Percentiles rank a stretch among this genome's conserved stretches.
Conservation (phyloP, 208 protist species). For the Acanthamoeba healyi region DNA sequence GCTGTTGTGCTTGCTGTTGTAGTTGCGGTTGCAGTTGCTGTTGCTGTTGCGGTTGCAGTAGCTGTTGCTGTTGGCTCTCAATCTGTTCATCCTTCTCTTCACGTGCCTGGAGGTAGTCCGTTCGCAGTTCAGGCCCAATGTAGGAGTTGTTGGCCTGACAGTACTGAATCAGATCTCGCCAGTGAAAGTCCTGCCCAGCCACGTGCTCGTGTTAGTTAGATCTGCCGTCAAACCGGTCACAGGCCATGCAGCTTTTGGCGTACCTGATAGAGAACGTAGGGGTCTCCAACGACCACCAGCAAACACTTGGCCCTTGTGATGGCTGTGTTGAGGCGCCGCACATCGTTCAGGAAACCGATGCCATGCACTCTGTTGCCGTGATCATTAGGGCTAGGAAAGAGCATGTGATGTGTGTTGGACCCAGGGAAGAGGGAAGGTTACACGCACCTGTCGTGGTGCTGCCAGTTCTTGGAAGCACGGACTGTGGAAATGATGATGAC, state of each 20-base stretch:
- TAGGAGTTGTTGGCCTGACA: not conserved
- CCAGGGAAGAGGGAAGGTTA: not conserved
- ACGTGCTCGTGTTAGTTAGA: not conserved
- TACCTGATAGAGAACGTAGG: not conserved
- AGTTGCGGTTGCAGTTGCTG: too few species aligned
- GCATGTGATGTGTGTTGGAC: too few species aligned
- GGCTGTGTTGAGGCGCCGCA: not conserved
- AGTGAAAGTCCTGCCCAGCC: not conserved
- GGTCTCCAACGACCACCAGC: not conserved
- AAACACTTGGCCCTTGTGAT: not conserved
- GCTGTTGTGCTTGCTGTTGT: too few species aligned
- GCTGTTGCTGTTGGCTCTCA: not conserved
- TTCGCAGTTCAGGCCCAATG: not conserved
- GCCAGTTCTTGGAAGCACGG: not conserved
- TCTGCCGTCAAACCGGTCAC: not conserved
- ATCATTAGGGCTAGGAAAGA: too few species aligned
- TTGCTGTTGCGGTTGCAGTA: too few species aligned
- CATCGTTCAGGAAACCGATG: not conserved
- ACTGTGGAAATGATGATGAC: constrained; percentile 29
- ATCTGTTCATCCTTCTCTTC: not conserved
- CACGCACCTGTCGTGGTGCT: not conserved
- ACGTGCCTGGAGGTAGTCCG: not conserved
- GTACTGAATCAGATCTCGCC: not conserved
- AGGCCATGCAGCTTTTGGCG: too few species aligned
- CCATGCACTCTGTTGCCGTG: not conserved